These are phyloP conservation scores for Aurantiochytrium sp. DNA, from an alignment of 108 stramenopile species.

Conservation along the genomic window DNA sequence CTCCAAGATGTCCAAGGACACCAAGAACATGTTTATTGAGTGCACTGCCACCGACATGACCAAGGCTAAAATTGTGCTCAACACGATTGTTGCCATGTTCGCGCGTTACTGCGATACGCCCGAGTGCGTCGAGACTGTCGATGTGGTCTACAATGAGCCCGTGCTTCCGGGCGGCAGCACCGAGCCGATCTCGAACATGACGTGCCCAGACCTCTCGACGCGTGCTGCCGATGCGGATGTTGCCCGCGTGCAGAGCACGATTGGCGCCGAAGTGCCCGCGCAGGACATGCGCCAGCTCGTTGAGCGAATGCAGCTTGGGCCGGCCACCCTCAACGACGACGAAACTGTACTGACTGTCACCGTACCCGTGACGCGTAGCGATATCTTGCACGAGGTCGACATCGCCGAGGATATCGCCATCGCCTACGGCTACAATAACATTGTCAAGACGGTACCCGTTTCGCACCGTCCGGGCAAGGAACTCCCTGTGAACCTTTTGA, in stretches of 20 bases:
- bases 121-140: conserved; percentile 82
- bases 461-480: conserved; percentile 73
- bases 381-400: conserved; percentile 94
- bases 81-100: conserved; percentile 96
- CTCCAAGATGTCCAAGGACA: conserved; percentile 77
- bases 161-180: conserved; percentile 7
- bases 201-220: neutral
- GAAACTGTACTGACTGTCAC: conserved; percentile 72
- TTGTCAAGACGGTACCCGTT: conserved; percentile 68
- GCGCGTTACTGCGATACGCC: conserved; percentile 79
- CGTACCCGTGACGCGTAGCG: conserved; percentile 90
- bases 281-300: conserved; percentile 70
- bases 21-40: conserved; percentile 95
- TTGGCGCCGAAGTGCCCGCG: conserved; percentile 71
- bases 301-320: conserved; percentile 92
- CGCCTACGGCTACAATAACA: conserved; percentile 98
- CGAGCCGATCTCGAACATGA: neutral
- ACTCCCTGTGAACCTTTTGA: conserved; percentile 75
- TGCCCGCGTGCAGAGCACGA: conserved; percentile 74
- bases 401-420: conserved; percentile 97
- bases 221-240: conserved; percentile 44
- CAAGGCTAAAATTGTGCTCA: conserved; percentile 98
- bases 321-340: conserved; percentile 56
- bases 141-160: conserved; percentile 71
- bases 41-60: conserved; percentile 96